phyloP scores from a whole-genome alignment of 306 rosid genomes.

The Astragalus glycyphyllos region DNA sequence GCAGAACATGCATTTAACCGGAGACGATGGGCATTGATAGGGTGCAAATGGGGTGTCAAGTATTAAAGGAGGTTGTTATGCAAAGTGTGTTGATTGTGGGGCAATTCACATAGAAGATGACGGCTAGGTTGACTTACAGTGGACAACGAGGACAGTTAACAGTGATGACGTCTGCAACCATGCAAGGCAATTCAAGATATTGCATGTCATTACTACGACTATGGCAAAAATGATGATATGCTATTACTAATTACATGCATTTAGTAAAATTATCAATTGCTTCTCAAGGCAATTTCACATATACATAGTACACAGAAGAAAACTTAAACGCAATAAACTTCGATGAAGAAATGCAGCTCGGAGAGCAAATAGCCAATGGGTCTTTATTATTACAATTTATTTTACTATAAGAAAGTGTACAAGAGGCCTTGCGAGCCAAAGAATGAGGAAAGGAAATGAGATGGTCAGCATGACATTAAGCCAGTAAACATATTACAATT shows the following conservation, averaged over 20 bases:
- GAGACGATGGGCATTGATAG: too few relatives aligned
- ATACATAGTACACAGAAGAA: neutral
- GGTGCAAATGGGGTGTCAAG: too few relatives aligned
- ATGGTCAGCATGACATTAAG: slow-evolving; percentile 6
- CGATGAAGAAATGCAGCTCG: neutral
- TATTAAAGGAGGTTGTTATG: too few relatives aligned
- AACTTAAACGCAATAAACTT: neutral
- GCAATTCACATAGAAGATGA: too few relatives aligned
- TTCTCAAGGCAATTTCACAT: neutral
- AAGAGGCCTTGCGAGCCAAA: slow-evolving; percentile 5
- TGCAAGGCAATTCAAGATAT: too few relatives aligned
- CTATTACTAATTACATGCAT: neutral
- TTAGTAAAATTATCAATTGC: neutral
- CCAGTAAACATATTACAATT: neutral
- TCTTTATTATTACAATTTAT: slow-evolving; percentile 15
- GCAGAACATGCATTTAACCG: too few relatives aligned
- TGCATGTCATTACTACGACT: too few relatives aligned
- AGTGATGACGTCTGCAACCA: too few relatives aligned
- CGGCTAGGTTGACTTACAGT: too few relatives aligned
- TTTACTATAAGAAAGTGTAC: slow-evolving; percentile 6
- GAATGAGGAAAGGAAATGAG: slow-evolving; percentile 9
- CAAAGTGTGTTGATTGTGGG: too few relatives aligned
- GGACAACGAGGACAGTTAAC: too few relatives aligned
- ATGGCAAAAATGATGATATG: neutral
- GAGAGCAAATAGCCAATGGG: neutral